phyloP scores from a whole-genome alignment of 1,284 basidiomycete genomes.

The Macrocybe sp. region DNA sequence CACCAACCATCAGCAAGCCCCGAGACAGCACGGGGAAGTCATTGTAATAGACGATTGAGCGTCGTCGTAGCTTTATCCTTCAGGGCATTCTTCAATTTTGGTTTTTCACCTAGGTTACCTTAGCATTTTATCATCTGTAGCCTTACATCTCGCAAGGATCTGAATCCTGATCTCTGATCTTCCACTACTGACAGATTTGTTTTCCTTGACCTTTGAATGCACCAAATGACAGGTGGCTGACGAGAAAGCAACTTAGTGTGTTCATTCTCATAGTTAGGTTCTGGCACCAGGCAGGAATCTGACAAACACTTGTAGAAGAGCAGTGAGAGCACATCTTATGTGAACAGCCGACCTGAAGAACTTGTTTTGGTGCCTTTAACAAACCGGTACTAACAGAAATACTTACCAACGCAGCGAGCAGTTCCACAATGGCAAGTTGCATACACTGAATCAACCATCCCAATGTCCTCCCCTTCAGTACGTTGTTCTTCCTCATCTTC shows the following conservation, averaged over 20 bases:
- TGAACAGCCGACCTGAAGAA: slow-evolving; percentile 15
- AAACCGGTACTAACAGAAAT: not conserved
- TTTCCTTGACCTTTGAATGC: too few species aligned
- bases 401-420: slow-evolving; percentile 37
- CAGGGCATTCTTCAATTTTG: not conserved
- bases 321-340: not conserved
- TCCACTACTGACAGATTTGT: too few species aligned
- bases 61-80: not conserved
- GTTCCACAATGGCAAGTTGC: slow-evolving; percentile 49
- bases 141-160: too few species aligned
- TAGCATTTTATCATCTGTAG: not conserved
- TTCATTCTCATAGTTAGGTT: too few species aligned
- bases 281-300: not conserved
- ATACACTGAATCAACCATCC: slow-evolving; percentile 38
- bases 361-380: not conserved
- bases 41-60: slow-evolving; percentile 33
- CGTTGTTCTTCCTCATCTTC: slow-evolving; percentile 18
- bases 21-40: slow-evolving; percentile 25
- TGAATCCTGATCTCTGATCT: too few species aligned
- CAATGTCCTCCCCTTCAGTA: slow-evolving; percentile 10
- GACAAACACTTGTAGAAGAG: too few species aligned
- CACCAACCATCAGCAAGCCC: not conserved
- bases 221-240: too few species aligned
- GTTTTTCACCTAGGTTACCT: not conserved
- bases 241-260: too few species aligned